Conservation (phyloP, 1,284 basidiomycete genomes). For the Microbotryum silenes-acaulis region DNA sequence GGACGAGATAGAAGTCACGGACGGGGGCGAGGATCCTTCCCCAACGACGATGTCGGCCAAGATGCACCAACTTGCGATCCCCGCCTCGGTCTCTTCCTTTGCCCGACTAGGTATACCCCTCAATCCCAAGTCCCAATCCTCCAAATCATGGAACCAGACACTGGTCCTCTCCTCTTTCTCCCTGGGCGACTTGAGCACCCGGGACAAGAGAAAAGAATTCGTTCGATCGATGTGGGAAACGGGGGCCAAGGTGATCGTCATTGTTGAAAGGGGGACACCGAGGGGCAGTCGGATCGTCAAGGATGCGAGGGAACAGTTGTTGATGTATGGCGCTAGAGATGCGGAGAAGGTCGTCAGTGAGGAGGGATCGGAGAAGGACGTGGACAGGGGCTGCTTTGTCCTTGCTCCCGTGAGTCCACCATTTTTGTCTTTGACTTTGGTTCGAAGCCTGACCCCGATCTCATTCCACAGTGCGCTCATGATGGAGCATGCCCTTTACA, state of each 20-base stretch:
- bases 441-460: slow-evolving; percentile 7
- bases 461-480: slow-evolving; percentile 68
- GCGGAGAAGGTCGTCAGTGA: slow-evolving; percentile 17
- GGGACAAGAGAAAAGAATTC: slow-evolving; percentile 56
- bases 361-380: slow-evolving; percentile 14
- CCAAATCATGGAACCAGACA: slow-evolving; percentile 41
- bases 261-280: slow-evolving; percentile 75
- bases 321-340: slow-evolving; percentile 53
- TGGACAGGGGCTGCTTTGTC: slow-evolving; percentile 56
- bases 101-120: slow-evolving; percentile 15
- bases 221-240: slow-evolving; percentile 83
- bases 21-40: not conserved
- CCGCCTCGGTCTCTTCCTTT: slow-evolving; percentile 13
- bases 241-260: slow-evolving; percentile 68
- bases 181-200: slow-evolving; percentile 61
- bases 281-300: slow-evolving; percentile 72
- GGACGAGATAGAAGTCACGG: too few species aligned
- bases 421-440: too few species aligned
- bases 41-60: not conserved
- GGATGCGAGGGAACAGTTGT: slow-evolving; percentile 70
- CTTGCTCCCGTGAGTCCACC: slow-evolving; percentile 61
- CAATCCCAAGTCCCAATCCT: not conserved
- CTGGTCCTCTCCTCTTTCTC: slow-evolving; percentile 80
- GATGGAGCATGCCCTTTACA: slow-evolving; percentile 70
- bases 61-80: slow-evolving; percentile 18